Base-by-base conservation (phyloP, 176 grass and related monocot species). In the Oryza coarctata region DNA sequence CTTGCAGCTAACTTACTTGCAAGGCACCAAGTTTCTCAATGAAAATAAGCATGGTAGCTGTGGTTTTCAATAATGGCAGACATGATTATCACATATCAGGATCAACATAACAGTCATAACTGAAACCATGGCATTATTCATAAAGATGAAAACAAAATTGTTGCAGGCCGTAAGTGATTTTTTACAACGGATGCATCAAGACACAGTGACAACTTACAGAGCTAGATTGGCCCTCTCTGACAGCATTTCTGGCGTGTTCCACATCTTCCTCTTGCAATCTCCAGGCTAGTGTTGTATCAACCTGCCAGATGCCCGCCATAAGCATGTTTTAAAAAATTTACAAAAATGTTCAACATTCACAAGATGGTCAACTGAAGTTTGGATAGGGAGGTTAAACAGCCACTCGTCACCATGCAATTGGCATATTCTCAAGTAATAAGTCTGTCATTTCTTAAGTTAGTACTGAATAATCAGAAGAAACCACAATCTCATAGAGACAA, bases 221-320 rank as follows among this genome's bases (percentile, higher is more conserved):
- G 64, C 81, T 82, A 80, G 91, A 88, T 22, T 82, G 86, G 65
- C 26, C 63, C 27, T 84, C 86, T 69, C 80, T 84, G n/a, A 68
- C 63, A 61, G 80, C 74, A 22, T 83, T 86, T 80, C 83, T 86
- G 33, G 78, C 47, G 80, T 65, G 35, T 61, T 77, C 81, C 26
- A 50, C 74, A 68, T 92, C 84, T 49, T 86, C 87, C 52, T 87
- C 85, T 71, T 93, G 92, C 68, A 91, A 79, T 68, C 86, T 87
- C 88, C 86, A 87, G 68, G 92, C 95, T 80, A 94, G 83, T 73
- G 73, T 81, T 3, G 80, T 57, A 87, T 94, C 88, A 63, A 81
- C 82, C 95, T 98, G 77, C 84, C 52, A 77, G 67, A 93, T 85
- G 41, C 41, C 81, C 79, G 43, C 41, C 69, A 64, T 15, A 45